These are phyloP conservation scores for Irpex sp. DNA, from an alignment of 1,284 basidiomycete genomes.

Conservation along the genomic window DNA sequence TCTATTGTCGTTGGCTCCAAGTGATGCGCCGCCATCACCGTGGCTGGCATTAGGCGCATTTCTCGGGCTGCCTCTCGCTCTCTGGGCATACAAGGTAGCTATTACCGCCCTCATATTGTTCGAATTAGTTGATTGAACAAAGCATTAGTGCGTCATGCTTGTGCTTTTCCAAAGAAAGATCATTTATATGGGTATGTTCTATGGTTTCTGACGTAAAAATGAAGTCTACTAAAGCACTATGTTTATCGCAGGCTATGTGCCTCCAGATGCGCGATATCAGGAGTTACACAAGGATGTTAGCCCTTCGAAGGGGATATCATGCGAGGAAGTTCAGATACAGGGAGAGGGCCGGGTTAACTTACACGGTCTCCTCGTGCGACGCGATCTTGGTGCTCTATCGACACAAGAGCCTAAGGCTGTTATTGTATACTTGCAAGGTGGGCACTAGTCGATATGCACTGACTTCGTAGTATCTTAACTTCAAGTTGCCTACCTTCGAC, in stretches of 20 bases:
- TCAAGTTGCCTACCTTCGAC: too few species aligned
- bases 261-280: slow-evolving; percentile 49
- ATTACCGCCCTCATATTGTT: neutral
- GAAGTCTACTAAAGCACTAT: neutral
- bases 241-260: slow-evolving; percentile 59
- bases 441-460: too few species aligned
- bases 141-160: slow-evolving; percentile 52
- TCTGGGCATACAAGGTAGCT: neutral
- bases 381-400: neutral
- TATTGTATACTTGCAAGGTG: slow-evolving; percentile 50
- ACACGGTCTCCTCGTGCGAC: slow-evolving; percentile 35
- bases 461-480: too few species aligned
- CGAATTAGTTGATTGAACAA: neutral
- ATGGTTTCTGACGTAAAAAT: neutral
- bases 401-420: slow-evolving; percentile 26
- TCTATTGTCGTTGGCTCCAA: neutral
- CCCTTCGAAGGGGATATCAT: slow-evolving; percentile 33
- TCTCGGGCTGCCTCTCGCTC: neutral
- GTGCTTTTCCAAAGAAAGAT: slow-evolving; percentile 58
- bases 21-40: neutral
- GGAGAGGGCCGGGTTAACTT: slow-evolving; percentile 31
- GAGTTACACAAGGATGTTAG: slow-evolving; percentile 31
- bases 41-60: neutral
- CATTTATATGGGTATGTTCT: slow-evolving; percentile 56
- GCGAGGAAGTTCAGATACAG: slow-evolving; percentile 36